These are phyloP conservation scores for Umbelopsis vinacea DNA, from an alignment of 192 early-diverging fungal genomes.

Conservation along the genomic window DNA sequence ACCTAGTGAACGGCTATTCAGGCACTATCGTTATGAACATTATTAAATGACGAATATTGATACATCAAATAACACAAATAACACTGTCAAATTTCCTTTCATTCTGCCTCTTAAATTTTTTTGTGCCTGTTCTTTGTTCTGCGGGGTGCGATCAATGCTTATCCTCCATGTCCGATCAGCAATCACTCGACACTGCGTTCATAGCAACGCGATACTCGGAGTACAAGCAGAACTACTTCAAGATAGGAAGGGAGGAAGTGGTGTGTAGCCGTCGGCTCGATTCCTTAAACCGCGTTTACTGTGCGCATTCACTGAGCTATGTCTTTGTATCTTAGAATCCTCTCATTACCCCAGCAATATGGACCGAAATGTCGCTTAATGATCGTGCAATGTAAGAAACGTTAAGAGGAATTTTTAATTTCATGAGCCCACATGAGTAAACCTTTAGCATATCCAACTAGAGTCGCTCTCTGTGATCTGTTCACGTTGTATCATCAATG, in stretches of 20 bases:
- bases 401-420: no score
- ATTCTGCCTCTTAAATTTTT: neutral
- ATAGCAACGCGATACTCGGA: conserved; percentile 20
- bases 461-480: neutral
- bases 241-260: neutral
- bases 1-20: no score
- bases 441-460: neutral
- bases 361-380: conserved; percentile 1
- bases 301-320: neutral
- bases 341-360: neutral
- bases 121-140: neutral
- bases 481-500: conserved; percentile 16
- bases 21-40: no score
- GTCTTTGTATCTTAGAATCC: neutral
- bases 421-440: neutral
- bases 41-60: no score
- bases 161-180: neutral
- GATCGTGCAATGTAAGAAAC: conserved; percentile 6
- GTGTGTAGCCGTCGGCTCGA: neutral
- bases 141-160: no score
- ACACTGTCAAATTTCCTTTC: no score
- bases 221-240: conserved; percentile 22
- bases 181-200: neutral
- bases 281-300: no score
- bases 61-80: no score